These are phyloP conservation scores for Aspergillus udagawae DNA, from an alignment of 2,329 filamentous ascomycete species.

Conservation along the genomic window DNA sequence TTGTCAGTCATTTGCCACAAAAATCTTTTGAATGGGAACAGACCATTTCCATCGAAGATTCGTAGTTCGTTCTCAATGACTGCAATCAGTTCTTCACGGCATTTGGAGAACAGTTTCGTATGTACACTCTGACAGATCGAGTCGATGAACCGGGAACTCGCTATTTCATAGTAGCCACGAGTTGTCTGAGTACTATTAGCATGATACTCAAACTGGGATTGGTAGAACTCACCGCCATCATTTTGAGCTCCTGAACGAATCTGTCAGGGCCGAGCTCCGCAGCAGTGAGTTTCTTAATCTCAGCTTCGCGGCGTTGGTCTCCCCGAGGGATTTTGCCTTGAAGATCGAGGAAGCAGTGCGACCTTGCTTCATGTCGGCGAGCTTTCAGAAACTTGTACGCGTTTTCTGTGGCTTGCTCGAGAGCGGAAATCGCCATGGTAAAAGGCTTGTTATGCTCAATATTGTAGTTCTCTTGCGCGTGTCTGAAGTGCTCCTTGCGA, in stretches of 20 bases:
- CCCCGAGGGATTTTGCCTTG: conserved; percentile 13
- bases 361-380: conserved; percentile 19
- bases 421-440: conserved; percentile 43
- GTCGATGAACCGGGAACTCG: conserved; percentile 37
- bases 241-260: conserved; percentile 36
- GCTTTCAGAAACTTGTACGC: conserved; percentile 8
- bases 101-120: conserved; percentile 34
- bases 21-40: background rate
- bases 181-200: conserved; percentile 21
- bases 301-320: conserved; percentile 17
- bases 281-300: conserved; percentile 22
- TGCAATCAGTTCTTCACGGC: conserved; percentile 27
- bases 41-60: conserved; percentile 30
- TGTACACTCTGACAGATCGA: conserved; percentile 35
- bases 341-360: conserved; percentile 7
- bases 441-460: conserved; percentile 56
- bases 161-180: conserved; percentile 38
- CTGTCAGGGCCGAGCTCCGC: conserved; percentile 29
- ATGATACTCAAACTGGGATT: conserved; percentile 6
- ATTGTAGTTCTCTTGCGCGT: conserved; percentile 48
- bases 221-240: conserved; percentile 38
- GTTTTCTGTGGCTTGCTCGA: conserved; percentile 19
- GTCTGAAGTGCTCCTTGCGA: conserved; percentile 34
- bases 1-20: background rate
- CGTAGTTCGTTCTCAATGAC: conserved; percentile 28